A percentile compares a stretch with the other conserved stretches of the same genome.
Evolutionary conservation across 495 filamentous ascomycete species (phyloP).

Genomic region (Penicillium psychrofluorescens): DNA sequence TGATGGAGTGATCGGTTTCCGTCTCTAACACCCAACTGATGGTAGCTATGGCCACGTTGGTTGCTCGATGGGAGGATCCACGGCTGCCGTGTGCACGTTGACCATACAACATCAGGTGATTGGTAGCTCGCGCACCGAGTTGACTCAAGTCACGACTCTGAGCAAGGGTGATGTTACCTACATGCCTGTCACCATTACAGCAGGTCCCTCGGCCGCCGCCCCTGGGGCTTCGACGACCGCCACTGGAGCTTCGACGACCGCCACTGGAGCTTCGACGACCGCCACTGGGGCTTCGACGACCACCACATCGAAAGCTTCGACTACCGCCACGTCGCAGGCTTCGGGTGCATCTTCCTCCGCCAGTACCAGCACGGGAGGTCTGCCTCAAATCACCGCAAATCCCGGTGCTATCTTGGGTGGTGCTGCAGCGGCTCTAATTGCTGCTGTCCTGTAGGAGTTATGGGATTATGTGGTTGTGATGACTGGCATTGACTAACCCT

Average conservation of each 20-base stretch:
- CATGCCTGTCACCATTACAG: constrained; percentile 30
- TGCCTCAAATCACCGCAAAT: constrained; percentile 5
- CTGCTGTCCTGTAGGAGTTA: constrained; percentile 3
- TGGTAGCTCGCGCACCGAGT: constrained; percentile 13
- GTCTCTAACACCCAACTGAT: background rate
- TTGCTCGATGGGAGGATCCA: constrained; percentile 29
- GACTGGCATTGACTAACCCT: no score
- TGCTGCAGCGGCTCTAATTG: constrained; percentile 5
- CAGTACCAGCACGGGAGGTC: constrained; percentile 9
- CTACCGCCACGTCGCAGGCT: no score
- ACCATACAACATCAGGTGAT: constrained; percentile 11
- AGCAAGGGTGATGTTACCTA: constrained; percentile 7
- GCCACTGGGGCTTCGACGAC: no score
- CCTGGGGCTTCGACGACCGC: constrained; percentile 5
- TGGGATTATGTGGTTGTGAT: no score
- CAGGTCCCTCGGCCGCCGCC: constrained; percentile 4
- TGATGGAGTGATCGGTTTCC: background rate
- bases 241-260: background rate
- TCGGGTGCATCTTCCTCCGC: background rate
- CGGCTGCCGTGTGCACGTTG: constrained; percentile 27
- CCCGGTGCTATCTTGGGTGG: constrained; percentile 5
- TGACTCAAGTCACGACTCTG: constrained; percentile 11
- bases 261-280: no score
- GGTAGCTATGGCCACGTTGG: constrained; percentile 17
- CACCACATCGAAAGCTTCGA: no score